Evolutionary conservation across 2,329 filamentous ascomycete species (phyloP).

Genomic region (Phoma sp.): DNA sequence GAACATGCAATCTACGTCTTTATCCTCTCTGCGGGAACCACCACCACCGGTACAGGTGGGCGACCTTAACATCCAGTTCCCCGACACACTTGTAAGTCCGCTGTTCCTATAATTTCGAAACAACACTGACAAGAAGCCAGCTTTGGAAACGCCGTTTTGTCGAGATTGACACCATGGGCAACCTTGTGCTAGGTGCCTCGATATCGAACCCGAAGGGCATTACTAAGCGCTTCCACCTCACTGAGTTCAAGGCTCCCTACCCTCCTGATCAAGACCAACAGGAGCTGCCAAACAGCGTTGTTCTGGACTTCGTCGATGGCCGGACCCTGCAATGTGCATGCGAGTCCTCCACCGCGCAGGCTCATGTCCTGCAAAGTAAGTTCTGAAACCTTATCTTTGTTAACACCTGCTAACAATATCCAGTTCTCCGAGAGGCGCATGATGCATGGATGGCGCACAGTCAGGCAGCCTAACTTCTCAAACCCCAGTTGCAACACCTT

Average conservation of each 20-base stretch:
- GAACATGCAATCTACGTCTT: conserved; percentile 33
- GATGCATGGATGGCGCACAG: conserved; percentile 47
- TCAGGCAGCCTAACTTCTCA: conserved; percentile 27
- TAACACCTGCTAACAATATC: conserved; percentile 20
- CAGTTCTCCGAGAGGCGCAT: conserved; percentile 48
- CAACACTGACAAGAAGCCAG: conserved; percentile 36
- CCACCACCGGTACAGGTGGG: conserved; percentile 74
- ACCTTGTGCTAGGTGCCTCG: conserved; percentile 78
- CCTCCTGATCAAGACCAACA: conserved; percentile 89
- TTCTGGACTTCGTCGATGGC: conserved; percentile 69
- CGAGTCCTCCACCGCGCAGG: conserved; percentile 44
- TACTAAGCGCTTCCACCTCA: conserved; percentile 84
- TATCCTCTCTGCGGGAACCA: conserved; percentile 49
- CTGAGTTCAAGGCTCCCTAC: conserved; percentile 80
- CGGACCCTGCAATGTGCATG: conserved; percentile 68
- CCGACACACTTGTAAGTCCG: conserved; percentile 75
- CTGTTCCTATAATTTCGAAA: neutral
- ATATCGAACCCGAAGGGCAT: conserved; percentile 68
- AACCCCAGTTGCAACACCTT: conserved; percentile 1
- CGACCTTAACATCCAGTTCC: conserved; percentile 96
- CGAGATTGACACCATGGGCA: conserved; percentile 83
- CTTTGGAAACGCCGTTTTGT: conserved; percentile 95
- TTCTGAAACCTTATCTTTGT: neutral
- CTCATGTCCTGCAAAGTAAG: conserved; percentile 48
- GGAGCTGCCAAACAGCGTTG: conserved; percentile 86